A percentile compares a stretch with the other conserved stretches of the same genome.
phyloP scores from a whole-genome alignment of 106 monocot species.

The Amphibolis antarctica region DNA sequence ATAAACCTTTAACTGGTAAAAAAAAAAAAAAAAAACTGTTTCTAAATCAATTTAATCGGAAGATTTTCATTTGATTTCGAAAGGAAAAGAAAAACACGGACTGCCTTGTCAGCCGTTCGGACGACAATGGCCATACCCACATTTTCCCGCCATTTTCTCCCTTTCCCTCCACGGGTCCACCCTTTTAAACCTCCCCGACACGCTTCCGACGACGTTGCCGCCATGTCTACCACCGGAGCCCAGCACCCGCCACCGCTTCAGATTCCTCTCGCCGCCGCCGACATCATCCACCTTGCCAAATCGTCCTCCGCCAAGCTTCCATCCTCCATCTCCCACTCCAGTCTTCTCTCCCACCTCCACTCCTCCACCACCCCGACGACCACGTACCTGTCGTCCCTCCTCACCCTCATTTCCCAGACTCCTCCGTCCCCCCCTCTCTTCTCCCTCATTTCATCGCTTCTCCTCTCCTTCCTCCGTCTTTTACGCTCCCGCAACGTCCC shows the following conservation, averaged over 20 bases:
- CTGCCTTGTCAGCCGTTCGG: too few species aligned
- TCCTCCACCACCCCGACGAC: conserved; percentile 19
- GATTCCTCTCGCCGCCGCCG: conserved; percentile 15
- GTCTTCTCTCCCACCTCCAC: conserved; percentile 18
- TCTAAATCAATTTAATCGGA: too few species aligned
- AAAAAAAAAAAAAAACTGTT: too few species aligned
- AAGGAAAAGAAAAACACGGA: too few species aligned
- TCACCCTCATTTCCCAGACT: conserved; percentile 20
- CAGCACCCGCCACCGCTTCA: conserved; percentile 3
- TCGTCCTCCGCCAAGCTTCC: conserved; percentile 29
- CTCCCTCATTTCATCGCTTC: conserved; percentile 17
- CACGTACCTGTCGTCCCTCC: conserved; percentile 34
- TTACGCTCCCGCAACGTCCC: conserved; percentile 9
- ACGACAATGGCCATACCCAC: too few species aligned
- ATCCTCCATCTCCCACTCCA: conserved; percentile 21
- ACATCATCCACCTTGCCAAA: conserved; percentile 25
- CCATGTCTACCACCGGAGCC: conserved; percentile 4
- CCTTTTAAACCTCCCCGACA: background rate
- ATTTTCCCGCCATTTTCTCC: too few species aligned
- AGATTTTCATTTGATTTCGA: too few species aligned
- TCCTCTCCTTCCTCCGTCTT: conserved; percentile 11
- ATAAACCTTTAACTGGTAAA: too few species aligned
- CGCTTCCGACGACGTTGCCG: background rate
- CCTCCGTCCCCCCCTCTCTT: conserved; percentile 19
- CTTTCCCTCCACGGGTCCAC: too few species aligned